These are phyloP conservation scores for Paraleonurus japonicus DNA, from an alignment of 257 asterid species.

Conservation along the genomic window DNA sequence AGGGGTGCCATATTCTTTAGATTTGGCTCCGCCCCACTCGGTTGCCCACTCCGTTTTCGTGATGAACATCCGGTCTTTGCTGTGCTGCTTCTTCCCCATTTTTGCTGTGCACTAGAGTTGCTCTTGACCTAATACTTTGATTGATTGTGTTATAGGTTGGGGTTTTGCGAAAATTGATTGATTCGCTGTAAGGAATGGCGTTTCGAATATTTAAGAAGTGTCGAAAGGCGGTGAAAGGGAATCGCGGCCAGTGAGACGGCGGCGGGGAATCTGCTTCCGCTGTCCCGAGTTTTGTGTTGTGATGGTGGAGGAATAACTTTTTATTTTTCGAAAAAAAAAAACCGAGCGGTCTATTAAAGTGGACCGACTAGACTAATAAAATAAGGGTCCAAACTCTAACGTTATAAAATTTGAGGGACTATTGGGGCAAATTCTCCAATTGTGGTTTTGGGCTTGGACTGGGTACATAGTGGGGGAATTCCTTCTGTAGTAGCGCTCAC, in stretches of 20 bases:
- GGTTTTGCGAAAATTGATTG: slow-evolving; percentile 8
- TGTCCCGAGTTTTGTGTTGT: not conserved
- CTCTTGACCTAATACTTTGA: slow-evolving; percentile 15
- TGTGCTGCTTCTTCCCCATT: slow-evolving; percentile 99
- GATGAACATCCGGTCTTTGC: slow-evolving; percentile 92
- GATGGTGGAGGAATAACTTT: not conserved
- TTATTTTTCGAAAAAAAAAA: too few relatives aligned
- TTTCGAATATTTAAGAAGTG: not conserved
- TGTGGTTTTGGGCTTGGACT: slow-evolving; percentile 15
- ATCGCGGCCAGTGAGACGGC: slow-evolving; percentile 23
- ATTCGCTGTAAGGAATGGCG: not conserved
- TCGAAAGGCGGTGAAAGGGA: slow-evolving; percentile 3
- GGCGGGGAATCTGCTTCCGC: slow-evolving; percentile 14
- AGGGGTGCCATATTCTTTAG: slow-evolving; percentile 74
- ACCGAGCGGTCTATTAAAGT: too few relatives aligned
- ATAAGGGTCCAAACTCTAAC: too few relatives aligned
- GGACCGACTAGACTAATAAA: too few relatives aligned
- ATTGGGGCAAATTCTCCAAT: not conserved
- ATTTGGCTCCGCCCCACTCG: slow-evolving; percentile 99
- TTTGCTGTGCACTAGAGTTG: slow-evolving; percentile 12
- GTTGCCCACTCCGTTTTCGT: slow-evolving; percentile 99
- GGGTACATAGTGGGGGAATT: not conserved
- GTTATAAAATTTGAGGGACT: too few relatives aligned
- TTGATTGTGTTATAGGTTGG: slow-evolving; percentile 11
- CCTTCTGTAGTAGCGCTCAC: not conserved